These are phyloP conservation scores for Ilyonectria mors-panacis DNA, from an alignment of 2,329 filamentous ascomycete species.

Conservation along the genomic window DNA sequence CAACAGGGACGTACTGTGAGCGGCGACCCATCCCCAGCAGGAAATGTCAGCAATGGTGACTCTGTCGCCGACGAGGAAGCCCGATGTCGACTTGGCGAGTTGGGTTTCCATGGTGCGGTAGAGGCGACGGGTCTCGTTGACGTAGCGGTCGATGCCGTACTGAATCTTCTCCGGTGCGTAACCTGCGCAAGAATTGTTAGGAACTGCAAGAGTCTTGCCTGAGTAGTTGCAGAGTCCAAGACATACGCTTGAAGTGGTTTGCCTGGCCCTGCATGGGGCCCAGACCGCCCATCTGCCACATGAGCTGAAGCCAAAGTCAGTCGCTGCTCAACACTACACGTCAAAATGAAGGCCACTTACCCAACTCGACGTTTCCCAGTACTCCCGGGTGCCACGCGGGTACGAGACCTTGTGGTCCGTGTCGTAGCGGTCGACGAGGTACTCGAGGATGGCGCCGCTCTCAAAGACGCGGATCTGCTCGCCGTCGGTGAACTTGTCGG, in stretches of 20 bases:
- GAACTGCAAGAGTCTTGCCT: neutral
- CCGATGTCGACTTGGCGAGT: slow-evolving; percentile 69
- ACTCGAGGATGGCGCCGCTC: slow-evolving; percentile 86
- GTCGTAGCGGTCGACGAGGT: slow-evolving; percentile 87
- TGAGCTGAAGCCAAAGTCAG: slow-evolving; percentile 58
- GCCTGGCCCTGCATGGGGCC: slow-evolving; percentile 87
- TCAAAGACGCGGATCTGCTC: slow-evolving; percentile 84
- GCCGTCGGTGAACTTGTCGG: slow-evolving; percentile 83
- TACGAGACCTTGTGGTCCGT: slow-evolving; percentile 87
- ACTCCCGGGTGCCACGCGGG: slow-evolving; percentile 78
- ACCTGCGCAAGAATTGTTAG: slow-evolving; percentile 51
- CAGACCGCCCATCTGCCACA: slow-evolving; percentile 84
- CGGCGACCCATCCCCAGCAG: slow-evolving; percentile 83
- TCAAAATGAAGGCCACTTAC: slow-evolving; percentile 51
- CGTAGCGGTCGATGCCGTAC: slow-evolving; percentile 87
- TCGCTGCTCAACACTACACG: neutral
- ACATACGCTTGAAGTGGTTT: slow-evolving; percentile 82
- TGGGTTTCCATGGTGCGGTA: slow-evolving; percentile 84
- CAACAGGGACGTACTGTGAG: slow-evolving; percentile 56
- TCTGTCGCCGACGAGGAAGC: slow-evolving; percentile 77
- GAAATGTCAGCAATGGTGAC: slow-evolving; percentile 85
- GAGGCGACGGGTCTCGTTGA: slow-evolving; percentile 86
- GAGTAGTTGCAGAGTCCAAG: too few relatives aligned
- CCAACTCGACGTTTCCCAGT: slow-evolving; percentile 87
- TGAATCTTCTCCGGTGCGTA: slow-evolving; percentile 88